These are phyloP conservation scores for Condylostoma magnum DNA, from an alignment of 169 alveolate genomes.

Conservation along the genomic window DNA sequence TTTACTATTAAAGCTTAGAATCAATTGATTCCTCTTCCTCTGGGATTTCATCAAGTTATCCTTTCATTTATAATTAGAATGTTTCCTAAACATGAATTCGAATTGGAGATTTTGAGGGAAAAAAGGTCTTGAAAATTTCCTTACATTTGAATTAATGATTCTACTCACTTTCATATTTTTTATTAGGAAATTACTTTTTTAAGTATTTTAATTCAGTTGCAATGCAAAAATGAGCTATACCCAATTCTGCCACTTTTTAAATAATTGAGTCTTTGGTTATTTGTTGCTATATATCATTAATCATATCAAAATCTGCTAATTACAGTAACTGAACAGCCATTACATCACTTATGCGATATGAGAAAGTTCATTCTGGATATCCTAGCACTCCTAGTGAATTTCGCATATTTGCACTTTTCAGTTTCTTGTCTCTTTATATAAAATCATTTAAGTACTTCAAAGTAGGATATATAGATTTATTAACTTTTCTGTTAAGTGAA, in stretches of 20 bases:
- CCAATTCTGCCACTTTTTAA: conserved; percentile 8
- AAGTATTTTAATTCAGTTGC: conserved; percentile 27
- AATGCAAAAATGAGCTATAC: conserved; percentile 8
- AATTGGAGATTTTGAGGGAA: conserved; percentile 26
- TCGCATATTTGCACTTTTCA: no score
- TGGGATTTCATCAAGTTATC: no score
- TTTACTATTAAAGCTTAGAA: no score
- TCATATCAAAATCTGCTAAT: background rate
- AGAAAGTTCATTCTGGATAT: background rate
- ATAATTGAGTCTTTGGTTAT: conserved; percentile 19
- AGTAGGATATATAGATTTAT: background rate
- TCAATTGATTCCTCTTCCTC: no score
- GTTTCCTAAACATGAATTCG: no score
- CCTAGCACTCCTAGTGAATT: conserved; percentile 9
- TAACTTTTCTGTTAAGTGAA: background rate
- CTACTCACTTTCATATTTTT: conserved; percentile 1
- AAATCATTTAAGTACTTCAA: background rate
- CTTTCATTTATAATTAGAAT: no score
- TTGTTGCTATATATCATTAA: conserved; percentile 4
- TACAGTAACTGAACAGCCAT: conserved; percentile 17
- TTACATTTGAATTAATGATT: conserved; percentile 1
- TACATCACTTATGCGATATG: background rate
- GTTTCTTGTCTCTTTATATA: background rate
- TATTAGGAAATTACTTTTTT: background rate
- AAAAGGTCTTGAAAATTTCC: background rate